phyloP scores from a whole-genome alignment of 129 eudicot species.

The Centrapalus pauciflorus region DNA sequence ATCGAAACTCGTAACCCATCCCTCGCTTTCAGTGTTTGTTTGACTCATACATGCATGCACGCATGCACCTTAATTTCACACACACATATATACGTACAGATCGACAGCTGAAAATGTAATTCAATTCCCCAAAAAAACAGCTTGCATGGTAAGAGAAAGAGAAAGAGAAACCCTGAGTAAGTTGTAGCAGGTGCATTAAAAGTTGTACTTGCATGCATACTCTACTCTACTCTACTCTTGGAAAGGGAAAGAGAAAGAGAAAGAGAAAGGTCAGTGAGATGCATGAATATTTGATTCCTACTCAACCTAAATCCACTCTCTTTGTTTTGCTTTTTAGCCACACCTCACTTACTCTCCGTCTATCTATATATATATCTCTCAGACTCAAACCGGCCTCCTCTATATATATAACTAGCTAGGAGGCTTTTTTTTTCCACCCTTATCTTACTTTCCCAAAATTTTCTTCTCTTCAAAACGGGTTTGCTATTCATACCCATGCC shows the following conservation, averaged over 20 bases:
- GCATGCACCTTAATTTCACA: constrained; percentile 16
- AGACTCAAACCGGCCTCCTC: background rate
- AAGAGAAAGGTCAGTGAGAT: constrained; percentile 24
- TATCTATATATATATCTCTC: constrained; percentile 14
- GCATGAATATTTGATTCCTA: too few species aligned
- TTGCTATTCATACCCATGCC: too few species aligned
- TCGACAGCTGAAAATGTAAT: constrained; percentile 19
- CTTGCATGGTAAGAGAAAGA: constrained; percentile 21
- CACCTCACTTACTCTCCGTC: constrained; percentile 34
- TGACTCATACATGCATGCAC: background rate
- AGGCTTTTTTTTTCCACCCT: too few species aligned
- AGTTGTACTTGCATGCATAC: constrained; percentile 16
- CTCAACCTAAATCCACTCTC: constrained; percentile 33
- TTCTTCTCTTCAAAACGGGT: too few species aligned
- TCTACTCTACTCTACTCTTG: constrained; percentile 19
- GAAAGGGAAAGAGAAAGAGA: background rate
- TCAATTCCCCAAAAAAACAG: constrained; percentile 28
- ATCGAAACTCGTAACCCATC: constrained; percentile 10
- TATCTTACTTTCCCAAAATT: too few species aligned
- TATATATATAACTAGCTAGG: background rate
- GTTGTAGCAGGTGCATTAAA: constrained; percentile 24
- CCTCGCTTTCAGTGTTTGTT: background rate
- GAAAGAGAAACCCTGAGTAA: too few species aligned
- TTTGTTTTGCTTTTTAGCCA: constrained; percentile 28
- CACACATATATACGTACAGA: background rate